A percentile compares a stretch with the other conserved stretches of the same genome.
These are phyloP conservation scores for Nakazawaea ernobii DNA, from an alignment of 805 yeast genomes.

Conservation along the genomic window DNA sequence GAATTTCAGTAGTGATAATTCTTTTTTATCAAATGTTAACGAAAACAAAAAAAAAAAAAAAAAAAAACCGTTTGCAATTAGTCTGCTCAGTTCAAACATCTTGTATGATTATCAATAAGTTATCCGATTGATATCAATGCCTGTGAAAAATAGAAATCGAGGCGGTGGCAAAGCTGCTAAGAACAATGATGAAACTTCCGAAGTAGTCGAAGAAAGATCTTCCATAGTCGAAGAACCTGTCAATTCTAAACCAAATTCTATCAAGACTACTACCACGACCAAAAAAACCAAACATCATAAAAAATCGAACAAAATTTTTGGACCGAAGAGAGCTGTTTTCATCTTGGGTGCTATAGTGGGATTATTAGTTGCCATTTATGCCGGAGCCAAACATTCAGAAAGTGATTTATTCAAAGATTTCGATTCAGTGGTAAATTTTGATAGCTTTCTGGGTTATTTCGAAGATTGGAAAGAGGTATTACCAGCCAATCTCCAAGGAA, in stretches of 20 bases:
- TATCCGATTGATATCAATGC: background rate
- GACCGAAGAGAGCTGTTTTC: slow-evolving; percentile 55
- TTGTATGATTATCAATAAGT: background rate
- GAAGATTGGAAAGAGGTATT: slow-evolving; percentile 71
- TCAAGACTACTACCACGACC: background rate
- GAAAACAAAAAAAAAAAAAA: too few species aligned
- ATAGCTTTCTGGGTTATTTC: slow-evolving; percentile 49
- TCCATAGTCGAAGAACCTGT: background rate
- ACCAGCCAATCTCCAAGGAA: slow-evolving; percentile 59
- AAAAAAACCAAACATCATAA: slow-evolving; percentile 2
- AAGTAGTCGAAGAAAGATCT: background rate
- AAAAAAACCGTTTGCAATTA: too few species aligned
- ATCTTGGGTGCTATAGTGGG: slow-evolving; percentile 73
- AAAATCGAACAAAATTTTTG: slow-evolving; percentile 23
- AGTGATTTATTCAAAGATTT: slow-evolving; percentile 40
- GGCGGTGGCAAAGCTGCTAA: background rate
- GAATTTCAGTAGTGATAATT: too few species aligned
- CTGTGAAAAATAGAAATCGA: background rate
- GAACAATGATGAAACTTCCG: background rate
- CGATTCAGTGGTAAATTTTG: slow-evolving; percentile 48
- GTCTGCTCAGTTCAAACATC: too few species aligned
- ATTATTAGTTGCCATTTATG: slow-evolving; percentile 53
- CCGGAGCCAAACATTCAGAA: slow-evolving; percentile 41
- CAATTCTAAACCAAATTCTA: too few species aligned
- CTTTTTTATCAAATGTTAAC: too few species aligned